Evolutionary conservation across 192 early-diverging fungal species (phyloP).

Genomic region (Coemansia sp.): DNA sequence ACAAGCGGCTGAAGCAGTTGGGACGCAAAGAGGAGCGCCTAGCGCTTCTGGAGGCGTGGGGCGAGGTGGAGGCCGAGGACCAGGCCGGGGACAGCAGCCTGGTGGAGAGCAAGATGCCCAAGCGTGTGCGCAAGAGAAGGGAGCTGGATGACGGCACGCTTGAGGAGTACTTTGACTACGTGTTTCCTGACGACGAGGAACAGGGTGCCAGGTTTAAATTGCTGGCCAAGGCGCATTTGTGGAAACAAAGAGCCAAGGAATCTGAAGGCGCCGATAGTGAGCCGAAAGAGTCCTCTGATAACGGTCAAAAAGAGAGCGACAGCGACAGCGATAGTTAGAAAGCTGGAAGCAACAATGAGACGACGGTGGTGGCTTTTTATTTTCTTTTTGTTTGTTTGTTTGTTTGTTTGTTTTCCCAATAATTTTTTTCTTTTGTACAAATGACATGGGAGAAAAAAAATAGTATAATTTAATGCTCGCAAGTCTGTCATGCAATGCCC

Average conservation of each 20-base stretch:
- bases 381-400: not conserved
- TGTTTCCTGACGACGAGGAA: constrained; percentile 95
- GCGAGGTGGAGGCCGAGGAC: constrained; percentile 74
- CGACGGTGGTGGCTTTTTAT: too few species aligned
- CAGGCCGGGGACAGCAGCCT: constrained; percentile 58
- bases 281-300: not conserved
- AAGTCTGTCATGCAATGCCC: too few species aligned
- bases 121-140: constrained; percentile 88
- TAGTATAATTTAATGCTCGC: too few species aligned
- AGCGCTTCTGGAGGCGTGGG: constrained; percentile 86
- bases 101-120: constrained; percentile 81
- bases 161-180: constrained; percentile 99
- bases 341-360: too few species aligned
- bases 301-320: not conserved
- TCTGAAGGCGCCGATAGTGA: not conserved
- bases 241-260: constrained; percentile 59
- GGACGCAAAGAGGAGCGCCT: constrained; percentile 76
- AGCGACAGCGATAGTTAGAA: too few species aligned
- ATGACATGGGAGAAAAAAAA: too few species aligned
- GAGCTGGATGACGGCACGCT: constrained; percentile 63
- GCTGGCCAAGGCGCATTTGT: constrained; percentile 86
- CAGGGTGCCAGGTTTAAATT: constrained; percentile 88
- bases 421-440: too few species aligned
- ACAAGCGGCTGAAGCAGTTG: constrained; percentile 67
- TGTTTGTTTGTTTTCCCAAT: too few species aligned